Evolutionary conservation across 169 alveolate species (phyloP).

Genomic region (Cryptosporidium felis): DNA sequence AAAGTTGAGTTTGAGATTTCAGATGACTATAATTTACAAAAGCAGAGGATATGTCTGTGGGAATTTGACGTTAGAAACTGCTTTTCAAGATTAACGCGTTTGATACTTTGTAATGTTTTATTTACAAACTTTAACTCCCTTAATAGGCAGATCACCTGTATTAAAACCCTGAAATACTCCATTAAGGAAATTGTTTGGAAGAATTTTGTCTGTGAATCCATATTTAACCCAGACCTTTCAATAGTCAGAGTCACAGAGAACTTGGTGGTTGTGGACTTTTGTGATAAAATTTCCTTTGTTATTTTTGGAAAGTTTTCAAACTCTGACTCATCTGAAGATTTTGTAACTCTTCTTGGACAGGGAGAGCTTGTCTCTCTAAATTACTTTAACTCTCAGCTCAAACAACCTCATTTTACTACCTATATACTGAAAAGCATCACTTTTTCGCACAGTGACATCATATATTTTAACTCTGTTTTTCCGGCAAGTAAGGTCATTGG

Average conservation of each 20-base stretch:
- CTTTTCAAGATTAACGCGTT: not conserved
- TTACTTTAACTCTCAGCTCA: not conserved
- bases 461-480: conserved; percentile 30
- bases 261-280: not conserved
- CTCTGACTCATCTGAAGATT: not conserved
- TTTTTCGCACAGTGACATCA: conserved; percentile 10
- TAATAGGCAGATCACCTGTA: conserved; percentile 27
- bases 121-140: conserved; percentile 5
- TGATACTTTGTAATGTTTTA: conserved; percentile 7
- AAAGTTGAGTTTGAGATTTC: conserved; percentile 10
- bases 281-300: conserved; percentile 9
- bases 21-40: conserved; percentile 5
- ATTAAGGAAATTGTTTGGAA: conserved; percentile 54
- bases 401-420: not conserved
- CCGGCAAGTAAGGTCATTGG: conserved; percentile 62
- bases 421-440: not conserved
- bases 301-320: conserved; percentile 8
- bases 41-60: conserved; percentile 20
- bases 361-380: conserved; percentile 23
- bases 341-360: conserved; percentile 31
- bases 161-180: conserved; percentile 45
- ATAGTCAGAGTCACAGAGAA: not conserved
- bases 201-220: conserved; percentile 21
- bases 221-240: not conserved
- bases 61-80: conserved; percentile 52